Evolutionary conservation across 2,329 filamentous ascomycete genomes (phyloP).

Genomic region (Epichloe amarillans): DNA sequence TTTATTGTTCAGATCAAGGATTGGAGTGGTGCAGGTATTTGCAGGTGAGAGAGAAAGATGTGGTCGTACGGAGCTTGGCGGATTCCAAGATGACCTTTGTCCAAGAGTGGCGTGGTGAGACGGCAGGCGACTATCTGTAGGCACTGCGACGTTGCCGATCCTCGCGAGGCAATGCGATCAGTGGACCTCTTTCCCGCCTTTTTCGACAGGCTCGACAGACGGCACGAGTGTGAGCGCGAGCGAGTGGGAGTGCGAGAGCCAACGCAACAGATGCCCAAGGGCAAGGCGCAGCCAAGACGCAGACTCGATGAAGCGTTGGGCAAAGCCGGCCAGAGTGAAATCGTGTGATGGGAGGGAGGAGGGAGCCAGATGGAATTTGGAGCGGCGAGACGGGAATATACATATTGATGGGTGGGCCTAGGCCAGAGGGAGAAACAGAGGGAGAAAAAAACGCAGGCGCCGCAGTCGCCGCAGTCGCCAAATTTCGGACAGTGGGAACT

Average conservation of each 20-base stretch:
- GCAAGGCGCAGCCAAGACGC: constrained; percentile 1
- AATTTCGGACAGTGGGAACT: neutral
- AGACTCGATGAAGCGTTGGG: neutral
- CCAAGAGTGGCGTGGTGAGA: constrained; percentile 9
- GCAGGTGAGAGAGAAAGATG: constrained; percentile 1
- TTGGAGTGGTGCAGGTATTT: constrained; percentile 3
- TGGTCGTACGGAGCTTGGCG: constrained; percentile 9
- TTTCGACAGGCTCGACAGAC: neutral
- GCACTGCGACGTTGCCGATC: constrained; percentile 6
- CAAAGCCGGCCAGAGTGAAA: neutral
- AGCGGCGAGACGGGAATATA: constrained; percentile 6
- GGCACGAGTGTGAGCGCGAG: neutral
- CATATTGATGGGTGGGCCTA: constrained; percentile 7
- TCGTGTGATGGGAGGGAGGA: neutral
- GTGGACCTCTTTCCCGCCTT: neutral
- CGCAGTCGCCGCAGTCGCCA: constrained; percentile 4
- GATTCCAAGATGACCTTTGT: constrained; percentile 13
- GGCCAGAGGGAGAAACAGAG: neutral
- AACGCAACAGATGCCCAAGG: constrained; percentile 1
- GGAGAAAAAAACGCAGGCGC: neutral
- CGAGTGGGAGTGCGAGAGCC: neutral
- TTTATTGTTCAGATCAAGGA: neutral
- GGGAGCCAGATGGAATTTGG: neutral
- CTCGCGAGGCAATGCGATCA: neutral
- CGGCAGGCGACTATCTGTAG: neutral